phyloP scores from a whole-genome alignment of 306 rosid species.

The Cucumis melo region DNA sequence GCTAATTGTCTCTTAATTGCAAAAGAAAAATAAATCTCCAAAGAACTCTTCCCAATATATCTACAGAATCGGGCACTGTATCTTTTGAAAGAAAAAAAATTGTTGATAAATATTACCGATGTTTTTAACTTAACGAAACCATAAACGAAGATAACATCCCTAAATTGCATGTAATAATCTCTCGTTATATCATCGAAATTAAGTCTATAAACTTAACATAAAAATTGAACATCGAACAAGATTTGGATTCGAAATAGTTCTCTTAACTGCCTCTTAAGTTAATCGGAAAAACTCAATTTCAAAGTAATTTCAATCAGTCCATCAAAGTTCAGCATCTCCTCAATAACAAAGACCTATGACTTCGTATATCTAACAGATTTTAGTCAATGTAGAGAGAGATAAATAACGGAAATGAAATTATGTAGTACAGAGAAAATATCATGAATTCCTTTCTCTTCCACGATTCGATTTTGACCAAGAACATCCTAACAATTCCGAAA shows the following conservation, averaged over 20 bases:
- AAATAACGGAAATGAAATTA: not conserved
- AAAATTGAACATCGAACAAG: not conserved
- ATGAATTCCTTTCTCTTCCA: not conserved
- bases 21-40: not conserved
- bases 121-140: not conserved
- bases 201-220: not conserved
- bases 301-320: not conserved
- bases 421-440: not conserved
- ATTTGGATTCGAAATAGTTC: not conserved
- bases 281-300: constrained; percentile 2
- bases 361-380: not conserved
- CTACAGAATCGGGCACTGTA: not conserved
- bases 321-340: not conserved
- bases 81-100: not conserved
- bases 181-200: not conserved
- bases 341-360: not conserved
- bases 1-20: not conserved
- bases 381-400: not conserved
- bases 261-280: not conserved
- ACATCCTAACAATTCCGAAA: not conserved
- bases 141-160: not conserved
- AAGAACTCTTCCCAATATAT: not conserved
- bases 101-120: not conserved
- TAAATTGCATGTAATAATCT: not conserved
- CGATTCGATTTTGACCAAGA: constrained; percentile 4